phyloP scores from a whole-genome alignment of 2,329 filamentous ascomycete species.

The Aspergillus unguis region DNA sequence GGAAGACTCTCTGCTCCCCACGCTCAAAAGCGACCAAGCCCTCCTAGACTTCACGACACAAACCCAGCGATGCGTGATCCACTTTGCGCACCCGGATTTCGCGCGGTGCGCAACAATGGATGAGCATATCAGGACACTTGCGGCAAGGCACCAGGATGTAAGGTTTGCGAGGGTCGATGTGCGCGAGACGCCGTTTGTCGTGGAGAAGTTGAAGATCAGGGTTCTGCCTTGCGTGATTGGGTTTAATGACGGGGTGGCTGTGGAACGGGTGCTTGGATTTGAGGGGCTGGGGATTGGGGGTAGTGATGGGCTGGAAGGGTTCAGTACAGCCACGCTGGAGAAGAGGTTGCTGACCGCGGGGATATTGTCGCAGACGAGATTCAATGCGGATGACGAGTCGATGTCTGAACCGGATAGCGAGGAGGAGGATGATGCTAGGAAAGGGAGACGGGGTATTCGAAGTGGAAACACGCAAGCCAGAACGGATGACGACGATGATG shows the following conservation, averaged over 20 bases:
- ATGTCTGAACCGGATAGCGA: slow-evolving; percentile 27
- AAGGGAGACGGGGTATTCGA: slow-evolving; percentile 26
- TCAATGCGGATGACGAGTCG: slow-evolving; percentile 27
- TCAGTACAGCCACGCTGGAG: slow-evolving; percentile 42
- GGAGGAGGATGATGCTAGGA: slow-evolving; percentile 13
- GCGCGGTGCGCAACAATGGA: slow-evolving; percentile 62
- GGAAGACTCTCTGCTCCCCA: slow-evolving; percentile 33
- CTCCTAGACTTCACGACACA: slow-evolving; percentile 60
- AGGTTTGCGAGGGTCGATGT: slow-evolving; percentile 47
- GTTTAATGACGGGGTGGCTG: slow-evolving; percentile 46
- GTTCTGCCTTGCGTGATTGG: slow-evolving; percentile 50
- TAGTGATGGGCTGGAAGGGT: slow-evolving; percentile 37
- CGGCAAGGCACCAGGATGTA: slow-evolving; percentile 39
- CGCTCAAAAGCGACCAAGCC: slow-evolving; percentile 51
- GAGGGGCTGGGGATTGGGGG: slow-evolving; percentile 43
- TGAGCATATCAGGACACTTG: slow-evolving; percentile 50
- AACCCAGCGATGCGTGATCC: slow-evolving; percentile 56
- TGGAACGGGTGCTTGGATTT: slow-evolving; percentile 47
- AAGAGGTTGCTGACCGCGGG: slow-evolving; percentile 40
- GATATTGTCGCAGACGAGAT: slow-evolving; percentile 36
- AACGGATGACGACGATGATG: slow-evolving; percentile 42
- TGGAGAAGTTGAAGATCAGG: slow-evolving; percentile 45
- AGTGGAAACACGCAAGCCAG: slow-evolving; percentile 27
- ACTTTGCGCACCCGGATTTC: slow-evolving; percentile 65
- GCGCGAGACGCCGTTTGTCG: slow-evolving; percentile 46